Base-by-base conservation (phyloP, 352 stramenopile genomes). In the Phytophthora fragariae region DNA sequence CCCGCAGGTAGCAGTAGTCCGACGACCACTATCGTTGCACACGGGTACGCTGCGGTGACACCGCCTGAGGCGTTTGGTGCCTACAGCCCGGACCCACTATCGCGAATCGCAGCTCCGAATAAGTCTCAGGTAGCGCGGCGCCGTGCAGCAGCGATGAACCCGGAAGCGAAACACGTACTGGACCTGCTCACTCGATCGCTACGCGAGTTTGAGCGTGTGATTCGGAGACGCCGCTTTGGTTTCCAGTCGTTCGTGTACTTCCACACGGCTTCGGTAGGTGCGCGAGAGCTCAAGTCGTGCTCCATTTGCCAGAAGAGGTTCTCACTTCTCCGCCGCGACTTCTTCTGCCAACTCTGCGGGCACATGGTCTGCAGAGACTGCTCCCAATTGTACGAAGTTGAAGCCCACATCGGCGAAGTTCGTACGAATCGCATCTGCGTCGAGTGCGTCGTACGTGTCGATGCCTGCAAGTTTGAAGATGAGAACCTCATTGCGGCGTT, bases 221-320 rank as follows among this genome's bases (percentile, higher is more conserved):
- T 90, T 44, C 83, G 85, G 0, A 81, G 83, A 8, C 83, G 81
- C 0, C 83, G 85, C 39, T 86, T 92, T 55, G 83, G 83, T 5
- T 89, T 92, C 62, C 85, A 92, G 74, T 83, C 72, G 54, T 86
- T 91, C 56, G 68, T 88, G 24, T 85, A 82, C 72, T 83, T 86
- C 41, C 75, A 76, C 19, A 76, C 56, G 1, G n/a, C 64, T 0
- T 33, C 70, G 12, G 57, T 57, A 19, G 50, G 46, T 1, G 57
- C 71, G 41, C 56, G 60, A 8, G 63, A 66, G 55, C 57, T 77
- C 12, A 57, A 47, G 19, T 67, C 47, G 37, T 89, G 82, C 57
- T 66, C 55, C 4, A 74, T 85, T 47, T 89, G 79, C 66, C 46
- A 60, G 21, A 87, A 86, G 66, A 52, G 39, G 37, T 89, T 89